Evolutionary conservation across 2,329 filamentous ascomycete genomes (phyloP), one percentile per base, ranked within the genome.

Genomic region (Chrysoporthe deuterocubensis): DNA sequence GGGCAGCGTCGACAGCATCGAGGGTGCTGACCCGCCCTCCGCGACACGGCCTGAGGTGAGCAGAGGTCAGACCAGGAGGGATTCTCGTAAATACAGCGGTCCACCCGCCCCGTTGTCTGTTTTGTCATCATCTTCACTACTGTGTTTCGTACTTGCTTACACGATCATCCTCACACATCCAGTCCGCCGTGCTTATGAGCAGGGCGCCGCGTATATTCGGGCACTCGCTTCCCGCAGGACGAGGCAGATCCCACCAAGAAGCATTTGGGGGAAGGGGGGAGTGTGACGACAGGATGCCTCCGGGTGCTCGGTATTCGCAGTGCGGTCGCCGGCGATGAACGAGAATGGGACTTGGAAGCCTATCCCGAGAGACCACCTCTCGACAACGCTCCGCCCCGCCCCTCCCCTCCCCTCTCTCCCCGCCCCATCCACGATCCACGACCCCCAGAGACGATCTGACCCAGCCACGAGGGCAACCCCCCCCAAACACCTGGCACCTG

Each of bases 391-490:
- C 32, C 52, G 52, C 14, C 4, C 14, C n/a, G 32, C 54, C n/a
- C 52, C 32, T 40, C 18, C 6, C 34, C 54, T 40, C 32, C 34
- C 7, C 34, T 26, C 14, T n/a, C 34, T 57, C 14, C 34, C 18
- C 14, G 13, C 50, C 21, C 50, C 32, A 54, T 32, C 59, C 40
- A 43, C 11, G 37, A 57, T 57, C 54, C 54, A 42, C 56, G 32
- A 58, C 37, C 57, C 57, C 40, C 18, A 44, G 57, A 13, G 59
- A n/a, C 43, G 26, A 61, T 34, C 59, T 61, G 40, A 11, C 26
- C 26, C 21, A 34, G 42, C 21, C 42, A 42, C 26, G 40, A 48
- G 5, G 26, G 18, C 58, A 46, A 14, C 21, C 42, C n/a, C 14
- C 21, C 58, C 43, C 59, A 48, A 13, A 48, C 43, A 61, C 16